Evolutionary conservation across 768 basidiomycete genomes (phyloP).

Genomic region (Boletellus ananas): DNA sequence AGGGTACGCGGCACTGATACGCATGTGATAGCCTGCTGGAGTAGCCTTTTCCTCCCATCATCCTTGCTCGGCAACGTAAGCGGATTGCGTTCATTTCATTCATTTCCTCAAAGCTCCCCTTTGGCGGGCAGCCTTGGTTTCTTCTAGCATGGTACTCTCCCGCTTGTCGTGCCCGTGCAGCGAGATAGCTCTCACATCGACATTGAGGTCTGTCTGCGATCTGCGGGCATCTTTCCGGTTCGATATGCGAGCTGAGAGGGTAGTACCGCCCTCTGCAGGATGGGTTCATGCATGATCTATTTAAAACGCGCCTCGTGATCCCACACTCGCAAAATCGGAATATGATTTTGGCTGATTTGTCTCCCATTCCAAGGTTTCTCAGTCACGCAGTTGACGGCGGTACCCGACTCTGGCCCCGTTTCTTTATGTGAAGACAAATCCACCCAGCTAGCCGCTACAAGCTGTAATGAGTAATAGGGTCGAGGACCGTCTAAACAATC

Average conservation of each 20-base stretch:
- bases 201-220: not conserved
- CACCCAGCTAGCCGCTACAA: not conserved
- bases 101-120: constrained; percentile 1
- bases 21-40: not conserved
- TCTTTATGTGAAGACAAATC: constrained; percentile 8
- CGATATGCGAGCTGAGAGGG: not conserved
- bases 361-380: not conserved
- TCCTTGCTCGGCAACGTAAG: constrained; percentile 9
- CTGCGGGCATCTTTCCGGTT: not conserved
- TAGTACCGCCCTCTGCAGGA: not conserved
- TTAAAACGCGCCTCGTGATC: constrained; percentile 14
- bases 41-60: constrained; percentile 3
- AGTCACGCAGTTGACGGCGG: constrained; percentile 8
- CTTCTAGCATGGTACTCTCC: not conserved
- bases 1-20: constrained; percentile 7
- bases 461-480: constrained; percentile 28
- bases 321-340: constrained; percentile 4
- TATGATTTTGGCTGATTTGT: constrained; percentile 9
- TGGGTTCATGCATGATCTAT: not conserved
- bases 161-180: no score
- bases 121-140: constrained; percentile 3
- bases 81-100: not conserved
- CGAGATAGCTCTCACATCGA: not conserved
- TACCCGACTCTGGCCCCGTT: not conserved
- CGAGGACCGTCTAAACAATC: constrained; percentile 17